These are phyloP conservation scores for Myxozyma neotropica DNA, from an alignment of 805 yeast species.

Conservation along the genomic window DNA sequence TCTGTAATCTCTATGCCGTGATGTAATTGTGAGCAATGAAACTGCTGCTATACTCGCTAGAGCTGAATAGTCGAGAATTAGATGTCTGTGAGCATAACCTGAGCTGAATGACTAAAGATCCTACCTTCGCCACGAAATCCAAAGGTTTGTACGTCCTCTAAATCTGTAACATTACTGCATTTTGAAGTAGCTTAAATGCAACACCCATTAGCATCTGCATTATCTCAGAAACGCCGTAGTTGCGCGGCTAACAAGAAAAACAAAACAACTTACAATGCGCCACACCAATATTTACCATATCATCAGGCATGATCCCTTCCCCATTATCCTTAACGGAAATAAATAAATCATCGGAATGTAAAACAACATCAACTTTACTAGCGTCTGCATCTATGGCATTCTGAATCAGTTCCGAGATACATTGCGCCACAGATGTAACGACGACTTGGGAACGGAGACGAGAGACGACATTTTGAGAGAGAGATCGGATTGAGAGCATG, in stretches of 20 bases:
- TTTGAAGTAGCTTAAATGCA: conserved; percentile 51
- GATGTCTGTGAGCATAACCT: not conserved
- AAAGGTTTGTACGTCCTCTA: conserved; percentile 36
- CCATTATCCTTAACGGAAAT: conserved; percentile 62
- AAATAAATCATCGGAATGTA: conserved; percentile 6
- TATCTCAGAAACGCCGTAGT: too few relatives aligned
- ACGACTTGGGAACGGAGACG: conserved; percentile 24
- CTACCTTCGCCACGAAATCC: conserved; percentile 35
- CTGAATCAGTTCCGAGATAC: conserved; percentile 28
- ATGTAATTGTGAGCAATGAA: conserved; percentile 47
- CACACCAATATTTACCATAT: conserved; percentile 49
- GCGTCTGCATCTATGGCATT: conserved; percentile 32
- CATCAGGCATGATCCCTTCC: conserved; percentile 53
- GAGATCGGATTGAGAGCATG: conserved; percentile 1
- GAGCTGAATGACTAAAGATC: not conserved
- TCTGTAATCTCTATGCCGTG: conserved; percentile 43
- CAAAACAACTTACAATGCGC: conserved; percentile 38
- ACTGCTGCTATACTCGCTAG: conserved; percentile 49
- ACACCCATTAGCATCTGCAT: too few relatives aligned
- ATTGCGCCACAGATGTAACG: conserved; percentile 19
- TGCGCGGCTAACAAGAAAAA: too few relatives aligned
- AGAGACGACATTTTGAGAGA: conserved; percentile 1
- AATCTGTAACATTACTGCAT: conserved; percentile 38
- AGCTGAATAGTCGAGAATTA: conserved; percentile 41
- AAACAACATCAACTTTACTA: conserved; percentile 12